A percentile compares a stretch with the other conserved stretches of the same genome.
Conservation (phyloP, 441 rosid species). For the Arabidopsis lyrata region DNA sequence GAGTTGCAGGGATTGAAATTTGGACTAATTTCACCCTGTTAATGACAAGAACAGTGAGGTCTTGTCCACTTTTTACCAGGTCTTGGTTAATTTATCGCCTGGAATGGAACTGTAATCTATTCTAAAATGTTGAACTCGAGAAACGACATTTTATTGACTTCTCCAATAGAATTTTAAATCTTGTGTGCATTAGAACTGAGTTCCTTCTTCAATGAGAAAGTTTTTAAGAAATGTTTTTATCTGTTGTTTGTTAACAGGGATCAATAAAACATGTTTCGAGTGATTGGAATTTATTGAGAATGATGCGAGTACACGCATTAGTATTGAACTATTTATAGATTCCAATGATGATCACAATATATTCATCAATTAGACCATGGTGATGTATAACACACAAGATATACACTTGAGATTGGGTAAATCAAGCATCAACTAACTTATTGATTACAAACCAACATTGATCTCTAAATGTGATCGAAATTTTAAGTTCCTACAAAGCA, state of each 20-base stretch:
- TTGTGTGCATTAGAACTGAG: background rate
- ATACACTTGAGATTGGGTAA: background rate
- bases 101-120: slow-evolving; percentile 27
- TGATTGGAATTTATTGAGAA: background rate
- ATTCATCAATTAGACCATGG: background rate
- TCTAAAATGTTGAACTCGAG: slow-evolving; percentile 18
- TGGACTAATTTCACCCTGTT: slow-evolving; percentile 24
- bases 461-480: too few relatives aligned
- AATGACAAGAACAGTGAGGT: slow-evolving; percentile 29
- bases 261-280: background rate
- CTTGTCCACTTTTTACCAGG: slow-evolving; percentile 28
- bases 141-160: slow-evolving; percentile 8
- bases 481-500: too few relatives aligned
- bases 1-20: slow-evolving; percentile 30
- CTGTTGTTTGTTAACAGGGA: too few relatives aligned
- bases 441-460: background rate
- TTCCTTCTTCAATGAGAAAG: too few relatives aligned
- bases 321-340: too few relatives aligned
- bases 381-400: background rate
- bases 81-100: slow-evolving; percentile 33
- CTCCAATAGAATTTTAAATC: slow-evolving; percentile 7
- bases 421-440: background rate
- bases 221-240: too few relatives aligned
- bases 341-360: background rate
- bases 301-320: background rate